Evolutionary conservation across 306 rosid species (phyloP), one percentile per base, ranked within the genome.

Genomic region (Alnus glutinosa): DNA sequence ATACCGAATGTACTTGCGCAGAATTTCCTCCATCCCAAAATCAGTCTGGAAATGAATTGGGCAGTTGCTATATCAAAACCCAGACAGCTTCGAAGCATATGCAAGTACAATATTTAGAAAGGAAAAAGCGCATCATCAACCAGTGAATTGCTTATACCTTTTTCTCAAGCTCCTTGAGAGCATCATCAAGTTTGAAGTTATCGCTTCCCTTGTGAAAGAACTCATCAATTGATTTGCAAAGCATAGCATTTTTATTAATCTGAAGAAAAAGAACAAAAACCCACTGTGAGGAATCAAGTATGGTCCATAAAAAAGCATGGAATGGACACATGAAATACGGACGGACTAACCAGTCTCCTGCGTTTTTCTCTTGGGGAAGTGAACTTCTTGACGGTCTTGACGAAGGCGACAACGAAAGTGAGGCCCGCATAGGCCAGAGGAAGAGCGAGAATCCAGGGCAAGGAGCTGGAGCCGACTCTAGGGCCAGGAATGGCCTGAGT

Each of bases 401-500:
- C 90, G 23, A 94, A 77, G 52, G 98, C 97, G 32, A 94, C 77
- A 55, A 89, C 89, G 62, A 94, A 94, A n/a, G 97, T 87, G 30
- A 94, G 71, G 67, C 88, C 89, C 2, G 78, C 90, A 55, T 94
- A 94, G 6, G 90, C 92, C 4, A 94, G 87, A 80, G 97, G 97
- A 57, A 94, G 54, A 36, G 97, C 97, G 16, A 92, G 93, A 79
- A 94, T 88, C 98, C 97, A 94, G 67, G 97, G 98, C 54, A 94
- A 85, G 2, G 95, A 86, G 75, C 90, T 94, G 79, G 89, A 74
- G 34, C 98, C 97, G 39, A 94, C 98, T 82, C 97, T 80, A 2
- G 98, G 98, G 0, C 98, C 98, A 13, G 97, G 97, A 85, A 94
- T 77, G 19, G 97, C 92, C 74, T 90, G 98, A 11, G 98, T 88